Evolutionary conservation across 1,284 basidiomycete genomes (phyloP).

Genomic region (Cystobasidium pallidum): DNA sequence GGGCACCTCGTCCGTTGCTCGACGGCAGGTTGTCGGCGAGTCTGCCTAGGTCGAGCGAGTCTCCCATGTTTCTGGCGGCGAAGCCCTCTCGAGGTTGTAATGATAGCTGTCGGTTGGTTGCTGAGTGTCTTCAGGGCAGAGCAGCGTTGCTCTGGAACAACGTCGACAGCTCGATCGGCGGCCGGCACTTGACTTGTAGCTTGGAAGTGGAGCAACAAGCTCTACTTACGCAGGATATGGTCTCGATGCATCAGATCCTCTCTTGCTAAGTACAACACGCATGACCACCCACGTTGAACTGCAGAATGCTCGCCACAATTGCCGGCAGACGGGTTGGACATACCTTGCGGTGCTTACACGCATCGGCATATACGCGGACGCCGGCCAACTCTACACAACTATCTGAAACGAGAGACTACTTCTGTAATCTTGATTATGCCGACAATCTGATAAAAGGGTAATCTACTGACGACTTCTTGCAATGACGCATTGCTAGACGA

Average conservation of each 20-base stretch:
- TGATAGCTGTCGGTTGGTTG: background rate
- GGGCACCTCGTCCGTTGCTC: conserved; percentile 1
- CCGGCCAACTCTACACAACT: background rate
- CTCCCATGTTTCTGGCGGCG: too few species aligned
- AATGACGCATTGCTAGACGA: conserved; percentile 30
- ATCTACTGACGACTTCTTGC: background rate
- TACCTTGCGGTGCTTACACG: background rate
- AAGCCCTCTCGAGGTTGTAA: background rate
- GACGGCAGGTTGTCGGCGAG: conserved; percentile 40
- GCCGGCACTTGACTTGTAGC: background rate
- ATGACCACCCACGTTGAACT: background rate
- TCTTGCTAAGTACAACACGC: background rate
- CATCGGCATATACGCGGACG: background rate
- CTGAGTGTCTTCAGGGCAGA: background rate
- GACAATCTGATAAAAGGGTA: background rate
- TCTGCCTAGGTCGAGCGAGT: conserved; percentile 41
- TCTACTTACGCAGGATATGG: background rate
- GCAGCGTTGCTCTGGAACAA: background rate
- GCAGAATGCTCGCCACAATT: conserved; percentile 8
- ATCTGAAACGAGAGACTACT: conserved; percentile 13
- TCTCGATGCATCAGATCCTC: too few species aligned
- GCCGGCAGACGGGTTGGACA: background rate
- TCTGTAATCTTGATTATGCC: background rate
- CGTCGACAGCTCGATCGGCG: background rate
- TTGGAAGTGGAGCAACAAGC: conserved; percentile 1